A percentile compares a stretch with the other conserved stretches of the same genome.
Evolutionary conservation across 2,329 filamentous ascomycete species (phyloP).

Genomic region (Ceratocystis albifundus): DNA sequence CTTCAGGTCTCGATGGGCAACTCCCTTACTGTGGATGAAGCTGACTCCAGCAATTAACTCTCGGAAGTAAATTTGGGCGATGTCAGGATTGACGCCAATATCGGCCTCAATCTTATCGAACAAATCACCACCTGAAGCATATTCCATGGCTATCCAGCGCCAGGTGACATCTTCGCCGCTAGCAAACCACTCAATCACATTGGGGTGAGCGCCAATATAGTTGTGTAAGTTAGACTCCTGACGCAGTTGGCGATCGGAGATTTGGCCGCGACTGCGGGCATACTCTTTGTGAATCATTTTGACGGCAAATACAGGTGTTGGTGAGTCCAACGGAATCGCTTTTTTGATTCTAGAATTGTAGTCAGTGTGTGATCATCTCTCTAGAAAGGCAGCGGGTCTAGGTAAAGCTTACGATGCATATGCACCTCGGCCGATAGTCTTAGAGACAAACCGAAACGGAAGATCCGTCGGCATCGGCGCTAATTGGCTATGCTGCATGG

Average conservation of each 20-base stretch:
- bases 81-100: constrained; percentile 83
- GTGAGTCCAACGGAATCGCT: constrained; percentile 59
- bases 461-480: constrained; percentile 75
- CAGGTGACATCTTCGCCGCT: constrained; percentile 75
- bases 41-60: constrained; percentile 83
- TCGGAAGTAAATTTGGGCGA: constrained; percentile 91
- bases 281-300: constrained; percentile 99
- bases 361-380: constrained; percentile 22
- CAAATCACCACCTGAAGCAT: constrained; percentile 85
- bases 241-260: constrained; percentile 77
- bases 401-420: constrained; percentile 69
- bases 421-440: constrained; percentile 89
- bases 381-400: neutral
- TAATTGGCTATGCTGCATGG: constrained; percentile 53
- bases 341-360: constrained; percentile 65
- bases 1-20: constrained; percentile 84
- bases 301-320: constrained; percentile 78
- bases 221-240: constrained; percentile 88
- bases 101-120: constrained; percentile 99
- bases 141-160: constrained; percentile 98
- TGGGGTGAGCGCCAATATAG: constrained; percentile 76
- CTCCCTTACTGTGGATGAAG: constrained; percentile 92
- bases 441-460: constrained; percentile 88
- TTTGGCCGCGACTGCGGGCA: constrained; percentile 75
- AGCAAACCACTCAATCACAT: constrained; percentile 87